phyloP scores from a whole-genome alignment of 768 basidiomycete genomes.

The Serendipita indica region DNA sequence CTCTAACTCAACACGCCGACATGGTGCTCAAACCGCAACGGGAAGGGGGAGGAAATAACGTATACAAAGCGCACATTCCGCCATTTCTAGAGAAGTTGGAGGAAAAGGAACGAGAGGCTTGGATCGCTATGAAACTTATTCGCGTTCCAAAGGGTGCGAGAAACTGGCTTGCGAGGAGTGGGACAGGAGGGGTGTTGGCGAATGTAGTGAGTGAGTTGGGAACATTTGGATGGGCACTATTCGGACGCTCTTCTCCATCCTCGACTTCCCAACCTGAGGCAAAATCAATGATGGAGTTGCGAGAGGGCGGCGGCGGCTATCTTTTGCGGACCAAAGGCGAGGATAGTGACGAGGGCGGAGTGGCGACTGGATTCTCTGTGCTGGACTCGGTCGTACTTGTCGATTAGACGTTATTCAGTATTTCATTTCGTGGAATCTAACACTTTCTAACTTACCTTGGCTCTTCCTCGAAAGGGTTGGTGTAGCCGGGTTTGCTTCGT shows the following conservation, averaged over 20 bases:
- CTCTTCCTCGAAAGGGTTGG: no score
- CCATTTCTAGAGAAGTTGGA: constrained; percentile 52
- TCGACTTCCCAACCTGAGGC: constrained; percentile 18
- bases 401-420: constrained; percentile 17
- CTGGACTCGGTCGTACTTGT: constrained; percentile 55
- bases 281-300: constrained; percentile 21
- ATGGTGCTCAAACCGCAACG: constrained; percentile 92
- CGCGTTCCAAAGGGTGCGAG: constrained; percentile 49
- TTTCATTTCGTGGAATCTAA: no score
- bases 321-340: constrained; percentile 79
- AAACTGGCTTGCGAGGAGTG: constrained; percentile 67
- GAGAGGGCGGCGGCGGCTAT: constrained; percentile 64
- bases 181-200: constrained; percentile 36
- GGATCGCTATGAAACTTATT: constrained; percentile 95
- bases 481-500: no score
- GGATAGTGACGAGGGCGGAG: constrained; percentile 85
- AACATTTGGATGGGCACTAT: constrained; percentile 79
- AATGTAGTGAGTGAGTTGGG: constrained; percentile 85
- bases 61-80: constrained; percentile 76
- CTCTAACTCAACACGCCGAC: constrained; percentile 32
- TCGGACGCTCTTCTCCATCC: constrained; percentile 30
- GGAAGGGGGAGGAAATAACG: constrained; percentile 96
- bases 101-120: constrained; percentile 52
- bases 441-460: no score
- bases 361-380: constrained; percentile 69